These are phyloP conservation scores for Hortaea werneckii DNA, from an alignment of 2,329 filamentous ascomycete species.

Conservation along the genomic window DNA sequence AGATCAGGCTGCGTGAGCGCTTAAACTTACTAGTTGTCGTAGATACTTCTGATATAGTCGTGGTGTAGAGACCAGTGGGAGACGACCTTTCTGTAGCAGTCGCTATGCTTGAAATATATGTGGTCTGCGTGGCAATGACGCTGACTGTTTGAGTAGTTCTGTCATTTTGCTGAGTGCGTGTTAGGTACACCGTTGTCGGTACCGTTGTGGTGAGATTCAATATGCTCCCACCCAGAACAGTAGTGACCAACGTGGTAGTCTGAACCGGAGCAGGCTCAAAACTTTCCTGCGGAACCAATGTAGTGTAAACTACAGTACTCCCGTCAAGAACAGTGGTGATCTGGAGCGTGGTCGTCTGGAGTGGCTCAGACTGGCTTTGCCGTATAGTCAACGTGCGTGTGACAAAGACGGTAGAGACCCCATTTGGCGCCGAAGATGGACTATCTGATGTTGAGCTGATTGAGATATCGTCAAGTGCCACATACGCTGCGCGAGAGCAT, in stretches of 20 bases:
- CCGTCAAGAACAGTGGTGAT: background rate
- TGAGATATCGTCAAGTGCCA: background rate
- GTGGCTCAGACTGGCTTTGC: background rate
- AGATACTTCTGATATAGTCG: background rate
- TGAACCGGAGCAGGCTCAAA: no score
- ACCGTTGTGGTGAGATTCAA: background rate
- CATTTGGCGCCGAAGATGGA: background rate
- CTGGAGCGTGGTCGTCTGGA: background rate
- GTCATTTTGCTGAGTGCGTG: no score
- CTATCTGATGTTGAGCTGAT: background rate
- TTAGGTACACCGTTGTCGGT: no score
- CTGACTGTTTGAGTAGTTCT: background rate
- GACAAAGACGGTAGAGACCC: background rate
- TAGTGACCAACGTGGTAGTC: background rate
- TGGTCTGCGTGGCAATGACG: background rate
- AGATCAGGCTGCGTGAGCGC: background rate
- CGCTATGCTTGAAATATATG: background rate
- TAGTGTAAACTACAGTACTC: background rate
- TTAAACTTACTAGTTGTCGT: background rate
- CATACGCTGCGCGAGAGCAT: background rate
- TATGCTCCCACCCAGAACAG: background rate
- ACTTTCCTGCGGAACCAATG: no score
- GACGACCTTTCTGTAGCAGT: no score
- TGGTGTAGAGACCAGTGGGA: no score
- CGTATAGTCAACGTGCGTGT: background rate